These are phyloP conservation scores for Hortaea werneckii DNA, from an alignment of 2,329 filamentous ascomycete genomes.

Conservation along the genomic window DNA sequence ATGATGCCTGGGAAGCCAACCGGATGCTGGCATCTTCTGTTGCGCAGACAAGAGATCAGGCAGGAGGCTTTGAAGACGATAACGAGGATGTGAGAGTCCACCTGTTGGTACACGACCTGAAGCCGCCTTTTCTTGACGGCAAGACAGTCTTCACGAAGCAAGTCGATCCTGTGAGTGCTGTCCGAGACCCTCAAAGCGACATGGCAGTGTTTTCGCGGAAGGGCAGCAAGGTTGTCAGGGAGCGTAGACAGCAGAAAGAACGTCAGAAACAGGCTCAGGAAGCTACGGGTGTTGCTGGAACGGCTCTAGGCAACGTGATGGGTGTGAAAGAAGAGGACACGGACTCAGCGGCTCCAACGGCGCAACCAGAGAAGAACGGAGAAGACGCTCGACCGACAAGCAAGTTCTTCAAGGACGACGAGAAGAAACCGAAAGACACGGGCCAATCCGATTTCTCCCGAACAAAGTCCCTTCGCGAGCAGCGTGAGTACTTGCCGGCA, in stretches of 20 bases:
- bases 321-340: constrained; percentile 83
- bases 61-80: constrained; percentile 76
- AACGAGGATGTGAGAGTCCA: constrained; percentile 84
- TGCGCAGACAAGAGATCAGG: constrained; percentile 68
- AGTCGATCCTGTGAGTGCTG: constrained; percentile 84
- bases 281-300: constrained; percentile 86
- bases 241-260: constrained; percentile 83
- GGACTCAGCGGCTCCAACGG: constrained; percentile 71
- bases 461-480: constrained; percentile 80
- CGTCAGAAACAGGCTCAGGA: constrained; percentile 90
- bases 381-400: constrained; percentile 43
- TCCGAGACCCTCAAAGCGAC: constrained; percentile 88
- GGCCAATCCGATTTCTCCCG: constrained; percentile 83
- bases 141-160: constrained; percentile 96
- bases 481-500: constrained; percentile 85
- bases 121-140: constrained; percentile 89
- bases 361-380: not conserved
- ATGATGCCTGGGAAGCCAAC: constrained; percentile 97
- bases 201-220: constrained; percentile 98
- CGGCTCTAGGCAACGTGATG: constrained; percentile 87
- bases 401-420: constrained; percentile 69
- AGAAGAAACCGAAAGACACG: constrained; percentile 80
- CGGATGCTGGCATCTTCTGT: constrained; percentile 96
- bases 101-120: constrained; percentile 83
- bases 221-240: constrained; percentile 84